phyloP scores from a whole-genome alignment of 2,329 filamentous ascomycete species.

The Passalora sequoiae region DNA sequence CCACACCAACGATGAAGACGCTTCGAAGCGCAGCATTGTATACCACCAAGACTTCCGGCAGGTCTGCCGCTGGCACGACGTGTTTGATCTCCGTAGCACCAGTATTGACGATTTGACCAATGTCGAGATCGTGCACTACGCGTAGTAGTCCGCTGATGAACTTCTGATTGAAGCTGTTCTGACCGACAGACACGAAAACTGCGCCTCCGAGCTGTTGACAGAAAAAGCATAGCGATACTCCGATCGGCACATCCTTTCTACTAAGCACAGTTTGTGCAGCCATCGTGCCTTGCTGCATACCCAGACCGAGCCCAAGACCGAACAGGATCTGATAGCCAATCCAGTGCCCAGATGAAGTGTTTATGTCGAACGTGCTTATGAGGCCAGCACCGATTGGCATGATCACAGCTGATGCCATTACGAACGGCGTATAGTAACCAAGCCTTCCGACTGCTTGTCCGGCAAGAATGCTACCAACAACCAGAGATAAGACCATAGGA shows the following conservation, averaged over 20 bases:
- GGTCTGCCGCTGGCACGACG: conserved; percentile 15
- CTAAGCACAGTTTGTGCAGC: conserved; percentile 37
- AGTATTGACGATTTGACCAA: conserved; percentile 12
- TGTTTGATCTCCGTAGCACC: conserved; percentile 23
- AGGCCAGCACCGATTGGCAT: conserved; percentile 43
- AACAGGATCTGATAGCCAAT: conserved; percentile 46
- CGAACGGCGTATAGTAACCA: conserved; percentile 47
- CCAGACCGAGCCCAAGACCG: conserved; percentile 43
- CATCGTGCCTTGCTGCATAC: conserved; percentile 40
- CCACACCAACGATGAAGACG: conserved; percentile 21
- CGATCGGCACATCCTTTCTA: conserved; percentile 36
- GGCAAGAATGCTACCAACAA: conserved; percentile 36
- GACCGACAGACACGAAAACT: conserved; percentile 40
- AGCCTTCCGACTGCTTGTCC: conserved; percentile 34
- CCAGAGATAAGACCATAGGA: conserved; percentile 40
- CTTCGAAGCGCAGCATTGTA: conserved; percentile 24
- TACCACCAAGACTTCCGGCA: conserved; percentile 17
- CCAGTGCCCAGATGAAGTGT: conserved; percentile 39
- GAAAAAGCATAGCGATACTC: conserved; percentile 39
- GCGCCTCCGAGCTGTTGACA: conserved; percentile 40
- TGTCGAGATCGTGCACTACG: conserved; percentile 14
- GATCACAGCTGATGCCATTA: conserved; percentile 35
- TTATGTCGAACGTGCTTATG: conserved; percentile 38
- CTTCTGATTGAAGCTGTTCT: conserved; percentile 27
- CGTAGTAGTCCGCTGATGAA: conserved; percentile 14